Evolutionary conservation across 257 asterid genomes (phyloP).

Genomic region (Catharanthus roseus): DNA sequence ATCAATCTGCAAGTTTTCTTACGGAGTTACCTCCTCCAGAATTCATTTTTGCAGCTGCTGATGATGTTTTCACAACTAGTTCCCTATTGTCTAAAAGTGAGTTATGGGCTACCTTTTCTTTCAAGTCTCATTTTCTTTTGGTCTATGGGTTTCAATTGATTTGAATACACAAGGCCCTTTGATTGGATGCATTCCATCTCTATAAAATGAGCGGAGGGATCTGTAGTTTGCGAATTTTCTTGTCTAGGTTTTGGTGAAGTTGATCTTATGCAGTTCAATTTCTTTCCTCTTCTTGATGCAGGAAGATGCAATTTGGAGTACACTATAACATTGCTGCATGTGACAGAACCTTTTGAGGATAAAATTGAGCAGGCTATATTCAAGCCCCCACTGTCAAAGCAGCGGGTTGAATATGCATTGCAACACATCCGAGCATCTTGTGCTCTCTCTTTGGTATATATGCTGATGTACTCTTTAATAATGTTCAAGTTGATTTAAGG

Average conservation of each 20-base stretch:
- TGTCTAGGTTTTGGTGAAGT: conserved; percentile 1
- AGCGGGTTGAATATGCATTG: conserved; percentile 85
- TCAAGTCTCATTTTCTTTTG: background rate
- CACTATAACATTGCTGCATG: conserved; percentile 49
- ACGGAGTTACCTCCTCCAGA: conserved; percentile 60
- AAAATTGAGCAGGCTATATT: conserved; percentile 92
- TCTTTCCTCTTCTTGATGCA: conserved; percentile 19
- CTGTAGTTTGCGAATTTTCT: background rate
- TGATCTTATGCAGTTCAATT: background rate
- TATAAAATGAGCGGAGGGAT: background rate
- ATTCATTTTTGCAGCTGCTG: conserved; percentile 62
- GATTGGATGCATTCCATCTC: conserved; percentile 2
- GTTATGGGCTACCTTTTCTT: conserved; percentile 15
- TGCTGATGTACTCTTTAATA: conserved; percentile 9
- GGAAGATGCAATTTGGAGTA: conserved; percentile 68
- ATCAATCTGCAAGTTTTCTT: conserved; percentile 64
- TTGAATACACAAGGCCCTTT: background rate
- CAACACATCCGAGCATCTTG: conserved; percentile 64
- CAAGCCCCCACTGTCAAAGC: conserved; percentile 86
- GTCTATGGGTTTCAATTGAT: background rate
- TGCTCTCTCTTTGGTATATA: conserved; percentile 65
- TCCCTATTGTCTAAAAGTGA: conserved; percentile 59
- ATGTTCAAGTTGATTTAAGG: conserved; percentile 7
- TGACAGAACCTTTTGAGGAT: conserved; percentile 86
- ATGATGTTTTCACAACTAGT: conserved; percentile 37